Percentiles rank a stretch among this genome's conserved stretches.
phyloP scores from a whole-genome alignment of 2,329 filamentous ascomycete genomes.

The Canariomyces notabilis region DNA sequence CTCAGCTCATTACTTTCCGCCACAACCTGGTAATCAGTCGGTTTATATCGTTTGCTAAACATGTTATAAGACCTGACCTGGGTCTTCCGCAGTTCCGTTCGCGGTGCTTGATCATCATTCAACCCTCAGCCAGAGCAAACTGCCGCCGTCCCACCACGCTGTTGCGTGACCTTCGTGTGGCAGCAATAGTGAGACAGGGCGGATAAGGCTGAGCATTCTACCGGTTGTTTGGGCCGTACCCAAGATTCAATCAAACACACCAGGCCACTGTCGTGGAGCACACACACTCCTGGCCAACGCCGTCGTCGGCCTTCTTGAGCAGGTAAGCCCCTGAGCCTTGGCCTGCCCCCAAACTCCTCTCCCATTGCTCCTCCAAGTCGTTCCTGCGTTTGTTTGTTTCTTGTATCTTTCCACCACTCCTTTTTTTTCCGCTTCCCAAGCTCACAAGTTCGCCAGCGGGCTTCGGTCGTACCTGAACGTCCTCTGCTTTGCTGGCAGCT shows the following conservation, averaged over 20 bases:
- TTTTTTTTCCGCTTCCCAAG: too few relatives aligned
- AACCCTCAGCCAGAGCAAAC: neutral
- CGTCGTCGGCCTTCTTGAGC: neutral
- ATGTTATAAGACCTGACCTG: too few relatives aligned
- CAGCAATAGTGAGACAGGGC: conserved; percentile 9
- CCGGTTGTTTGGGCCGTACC: neutral
- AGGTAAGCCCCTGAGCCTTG: conserved; percentile 4
- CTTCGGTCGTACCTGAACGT: too few relatives aligned
- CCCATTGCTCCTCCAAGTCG: neutral
- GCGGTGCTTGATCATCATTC: too few relatives aligned
- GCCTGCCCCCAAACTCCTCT: neutral
- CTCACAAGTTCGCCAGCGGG: too few relatives aligned
- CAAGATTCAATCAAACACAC: neutral
- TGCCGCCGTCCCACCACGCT: conserved; percentile 5
- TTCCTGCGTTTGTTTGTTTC: neutral
- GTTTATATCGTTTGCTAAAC: too few relatives aligned
- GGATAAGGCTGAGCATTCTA: neutral
- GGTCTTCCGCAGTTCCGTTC: too few relatives aligned
- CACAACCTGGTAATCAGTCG: too few relatives aligned
- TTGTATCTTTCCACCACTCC: too few relatives aligned
- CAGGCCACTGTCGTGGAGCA: neutral
- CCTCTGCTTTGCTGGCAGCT: too few relatives aligned
- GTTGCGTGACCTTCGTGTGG: conserved; percentile 1
- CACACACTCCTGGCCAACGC: neutral
- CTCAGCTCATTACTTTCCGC: too few relatives aligned